phyloP scores from a whole-genome alignment of 106 monocot genomes.

The Acorus calamus region DNA sequence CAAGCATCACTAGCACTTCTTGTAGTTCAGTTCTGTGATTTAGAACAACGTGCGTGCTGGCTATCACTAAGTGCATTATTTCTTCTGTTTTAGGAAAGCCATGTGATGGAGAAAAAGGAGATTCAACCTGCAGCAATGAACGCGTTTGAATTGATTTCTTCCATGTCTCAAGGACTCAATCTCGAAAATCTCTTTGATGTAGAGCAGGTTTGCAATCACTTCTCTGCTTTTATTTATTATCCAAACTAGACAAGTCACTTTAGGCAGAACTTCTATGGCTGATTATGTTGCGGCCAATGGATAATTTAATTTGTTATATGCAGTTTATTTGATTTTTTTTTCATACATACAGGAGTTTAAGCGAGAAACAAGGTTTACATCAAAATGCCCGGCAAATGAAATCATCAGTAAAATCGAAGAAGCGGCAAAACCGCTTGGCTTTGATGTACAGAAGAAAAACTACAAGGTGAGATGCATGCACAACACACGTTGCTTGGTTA shows the following conservation, averaged over 20 bases:
- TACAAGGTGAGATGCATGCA: slow-evolving; percentile 42
- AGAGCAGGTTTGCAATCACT: slow-evolving; percentile 38
- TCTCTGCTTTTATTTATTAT: neutral
- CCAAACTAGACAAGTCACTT: neutral
- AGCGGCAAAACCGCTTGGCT: slow-evolving; percentile 80
- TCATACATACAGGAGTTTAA: slow-evolving; percentile 51
- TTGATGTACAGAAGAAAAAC: slow-evolving; percentile 75
- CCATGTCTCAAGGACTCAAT: slow-evolving; percentile 76
- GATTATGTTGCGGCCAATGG: too few species aligned
- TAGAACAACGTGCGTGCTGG: neutral
- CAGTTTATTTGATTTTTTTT: neutral
- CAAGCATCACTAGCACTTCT: neutral
- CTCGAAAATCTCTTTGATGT: slow-evolving; percentile 67
- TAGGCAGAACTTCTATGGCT: too few species aligned
- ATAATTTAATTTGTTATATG: neutral
- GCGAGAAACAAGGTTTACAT: slow-evolving; percentile 75
- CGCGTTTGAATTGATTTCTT: slow-evolving; percentile 75
- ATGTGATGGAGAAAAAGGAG: slow-evolving; percentile 51
- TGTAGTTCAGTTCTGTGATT: neutral
- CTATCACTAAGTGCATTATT: neutral
- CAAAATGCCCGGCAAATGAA: slow-evolving; percentile 67
- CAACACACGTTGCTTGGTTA: neutral
- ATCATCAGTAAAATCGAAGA: slow-evolving; percentile 83
- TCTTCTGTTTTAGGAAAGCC: slow-evolving; percentile 37
- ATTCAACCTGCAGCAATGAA: slow-evolving; percentile 63